phyloP scores from a whole-genome alignment of 2,329 filamentous ascomycete genomes.

The Achaetomium macrosporum region DNA sequence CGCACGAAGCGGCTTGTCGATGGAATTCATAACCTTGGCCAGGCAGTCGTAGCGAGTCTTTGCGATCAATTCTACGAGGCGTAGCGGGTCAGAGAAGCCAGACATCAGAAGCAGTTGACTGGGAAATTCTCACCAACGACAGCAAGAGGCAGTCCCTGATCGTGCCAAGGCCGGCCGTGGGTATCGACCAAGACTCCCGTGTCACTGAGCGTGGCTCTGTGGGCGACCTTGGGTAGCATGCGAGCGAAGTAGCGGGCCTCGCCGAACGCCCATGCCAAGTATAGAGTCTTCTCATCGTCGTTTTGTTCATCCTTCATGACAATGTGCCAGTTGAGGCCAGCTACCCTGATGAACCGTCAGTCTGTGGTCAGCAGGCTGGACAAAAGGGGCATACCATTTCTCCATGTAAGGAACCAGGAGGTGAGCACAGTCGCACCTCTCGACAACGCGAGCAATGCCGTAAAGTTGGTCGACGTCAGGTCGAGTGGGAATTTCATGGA shows the following conservation, averaged over 20 bases:
- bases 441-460: conserved; percentile 17
- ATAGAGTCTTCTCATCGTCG: conserved; percentile 22
- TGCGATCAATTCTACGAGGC: conserved; percentile 15
- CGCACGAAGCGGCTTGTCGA: conserved; percentile 13
- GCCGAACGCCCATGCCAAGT: conserved; percentile 22
- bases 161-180: conserved; percentile 17
- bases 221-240: conserved; percentile 17
- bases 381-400: conserved; percentile 11
- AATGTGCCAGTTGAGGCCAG: conserved; percentile 13
- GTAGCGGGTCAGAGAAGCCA: neutral
- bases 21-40: conserved; percentile 11
- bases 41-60: conserved; percentile 13
- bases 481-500: conserved; percentile 18
- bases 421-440: conserved; percentile 22
- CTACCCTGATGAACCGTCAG: conserved; percentile 3
- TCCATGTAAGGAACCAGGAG: conserved; percentile 21
- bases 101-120: neutral
- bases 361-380: neutral
- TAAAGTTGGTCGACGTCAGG: conserved; percentile 18
- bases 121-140: conserved; percentile 12
- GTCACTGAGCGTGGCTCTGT: conserved; percentile 16
- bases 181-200: conserved; percentile 17
- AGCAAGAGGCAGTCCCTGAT: conserved; percentile 11
- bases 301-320: conserved; percentile 6
- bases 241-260: conserved; percentile 19